Evolutionary conservation across 225 moss, liverwort and hornwort species (phyloP).

Genomic region (Anthoceros angustus): DNA sequence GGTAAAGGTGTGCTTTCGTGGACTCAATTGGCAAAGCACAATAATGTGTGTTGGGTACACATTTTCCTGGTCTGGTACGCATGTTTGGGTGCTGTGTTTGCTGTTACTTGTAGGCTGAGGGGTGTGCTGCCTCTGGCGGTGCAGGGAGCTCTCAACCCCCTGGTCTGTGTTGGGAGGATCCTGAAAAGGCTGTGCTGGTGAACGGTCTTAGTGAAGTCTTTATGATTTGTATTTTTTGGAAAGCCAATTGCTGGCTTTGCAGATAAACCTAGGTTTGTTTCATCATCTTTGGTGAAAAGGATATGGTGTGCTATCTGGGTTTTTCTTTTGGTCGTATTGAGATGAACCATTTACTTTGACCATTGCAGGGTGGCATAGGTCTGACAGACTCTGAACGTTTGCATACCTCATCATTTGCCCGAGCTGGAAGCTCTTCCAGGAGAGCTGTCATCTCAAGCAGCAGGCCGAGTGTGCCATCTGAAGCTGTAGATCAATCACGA

Average conservation of each 20-base stretch:
- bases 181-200: neutral
- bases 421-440: constrained; percentile 66
- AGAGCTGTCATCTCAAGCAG: constrained; percentile 64
- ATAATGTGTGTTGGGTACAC: too few species aligned
- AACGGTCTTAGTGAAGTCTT: neutral
- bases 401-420: constrained; percentile 54
- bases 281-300: neutral
- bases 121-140: too few species aligned
- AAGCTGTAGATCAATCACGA: constrained; percentile 62
- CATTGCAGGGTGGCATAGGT: constrained; percentile 16
- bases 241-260: neutral
- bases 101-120: too few species aligned
- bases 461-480: constrained; percentile 52
- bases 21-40: too few species aligned
- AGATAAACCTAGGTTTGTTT: neutral
- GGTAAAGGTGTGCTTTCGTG: neutral
- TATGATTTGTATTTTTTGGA: neutral
- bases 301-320: neutral
- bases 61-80: too few species aligned
- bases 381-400: constrained; percentile 60
- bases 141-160: too few species aligned
- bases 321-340: constrained; percentile 4
- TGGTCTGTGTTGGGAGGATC: neutral
- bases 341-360: neutral
- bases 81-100: too few species aligned